Conservation (phyloP, 257 asterid species). For the Plantago major region DNA sequence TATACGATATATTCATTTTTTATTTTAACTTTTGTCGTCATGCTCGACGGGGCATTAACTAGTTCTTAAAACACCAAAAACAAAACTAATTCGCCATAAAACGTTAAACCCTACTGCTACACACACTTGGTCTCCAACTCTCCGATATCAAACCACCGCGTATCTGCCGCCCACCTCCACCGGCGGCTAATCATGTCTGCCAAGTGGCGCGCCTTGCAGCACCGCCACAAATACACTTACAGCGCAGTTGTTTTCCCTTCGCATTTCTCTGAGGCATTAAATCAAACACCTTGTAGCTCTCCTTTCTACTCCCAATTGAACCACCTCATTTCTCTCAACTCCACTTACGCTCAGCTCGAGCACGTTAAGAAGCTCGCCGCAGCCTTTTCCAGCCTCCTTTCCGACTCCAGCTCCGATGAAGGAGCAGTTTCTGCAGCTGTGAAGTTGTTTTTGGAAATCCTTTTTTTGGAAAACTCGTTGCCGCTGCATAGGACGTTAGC, state of each 20-base stretch:
- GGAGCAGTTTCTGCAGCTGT: conserved; percentile 42
- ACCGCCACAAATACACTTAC: conserved; percentile 91
- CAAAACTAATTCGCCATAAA: too few relatives aligned
- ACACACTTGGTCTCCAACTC: not conserved
- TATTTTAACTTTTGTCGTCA: too few relatives aligned
- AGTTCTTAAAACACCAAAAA: too few relatives aligned
- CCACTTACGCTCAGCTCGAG: conserved; percentile 81
- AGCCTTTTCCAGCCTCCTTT: conserved; percentile 47
- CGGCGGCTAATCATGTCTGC: conserved; percentile 49
- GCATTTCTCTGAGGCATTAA: conserved; percentile 50
- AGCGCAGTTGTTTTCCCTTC: conserved; percentile 64
- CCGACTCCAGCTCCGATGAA: conserved; percentile 38
- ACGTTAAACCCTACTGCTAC: conserved; percentile 3
- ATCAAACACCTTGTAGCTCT: conserved; percentile 42
- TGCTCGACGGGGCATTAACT: too few relatives aligned
- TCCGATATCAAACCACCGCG: not conserved
- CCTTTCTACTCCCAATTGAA: conserved; percentile 52
- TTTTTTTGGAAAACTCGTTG: conserved; percentile 74
- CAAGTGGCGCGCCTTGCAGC: conserved; percentile 97
- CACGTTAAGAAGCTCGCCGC: conserved; percentile 65
- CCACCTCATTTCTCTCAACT: conserved; percentile 58
- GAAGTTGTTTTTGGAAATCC: conserved; percentile 54
- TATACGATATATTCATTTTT: too few relatives aligned
- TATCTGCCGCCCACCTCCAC: not conserved
- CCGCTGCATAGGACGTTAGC: conserved; percentile 80